Percentiles rank a stretch among this genome's conserved stretches.
Evolutionary conservation across 495 filamentous ascomycete genomes (phyloP).

Genomic region (Podospora comata): DNA sequence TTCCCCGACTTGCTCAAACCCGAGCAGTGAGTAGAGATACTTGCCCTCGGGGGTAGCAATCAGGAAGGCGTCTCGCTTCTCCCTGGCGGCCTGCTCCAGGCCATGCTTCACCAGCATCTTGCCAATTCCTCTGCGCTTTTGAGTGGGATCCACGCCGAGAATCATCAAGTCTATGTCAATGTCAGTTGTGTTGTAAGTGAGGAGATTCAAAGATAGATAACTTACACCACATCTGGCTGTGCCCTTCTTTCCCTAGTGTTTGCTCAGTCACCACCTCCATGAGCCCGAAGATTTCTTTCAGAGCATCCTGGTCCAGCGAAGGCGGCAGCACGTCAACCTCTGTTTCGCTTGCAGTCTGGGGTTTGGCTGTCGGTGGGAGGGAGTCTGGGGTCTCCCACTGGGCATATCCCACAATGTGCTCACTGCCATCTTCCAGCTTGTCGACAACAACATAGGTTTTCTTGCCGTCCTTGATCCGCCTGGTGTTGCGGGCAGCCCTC

Average conservation of each 20-base stretch:
- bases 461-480: slow-evolving; percentile 23
- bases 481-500: slow-evolving; percentile 15
- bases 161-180: slow-evolving; percentile 22
- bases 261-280: slow-evolving; percentile 14
- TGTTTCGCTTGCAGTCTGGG: not conserved
- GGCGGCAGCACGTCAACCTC: slow-evolving; percentile 6
- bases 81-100: slow-evolving; percentile 18
- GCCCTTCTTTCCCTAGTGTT: slow-evolving; percentile 18
- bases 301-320: slow-evolving; percentile 11
- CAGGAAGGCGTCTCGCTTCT: slow-evolving; percentile 18
- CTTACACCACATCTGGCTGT: slow-evolving; percentile 31
- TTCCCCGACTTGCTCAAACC: slow-evolving; percentile 18
- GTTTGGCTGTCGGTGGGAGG: not conserved
- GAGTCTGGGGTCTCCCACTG: slow-evolving; percentile 27
- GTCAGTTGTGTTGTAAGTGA: not conserved
- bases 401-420: slow-evolving; percentile 24
- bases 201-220: not conserved
- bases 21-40: slow-evolving; percentile 22
- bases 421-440: slow-evolving; percentile 1
- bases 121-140: slow-evolving; percentile 30
- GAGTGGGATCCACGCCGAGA: slow-evolving; percentile 22
- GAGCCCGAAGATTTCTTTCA: not conserved
- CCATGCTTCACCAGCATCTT: slow-evolving; percentile 26
- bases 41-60: slow-evolving; percentile 21
- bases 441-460: slow-evolving; percentile 27